Percentiles rank a stretch among this genome's conserved stretches.
Conservation (phyloP, 2,329 filamentous ascomycete genomes). For the Diaporthe destruens region DNA sequence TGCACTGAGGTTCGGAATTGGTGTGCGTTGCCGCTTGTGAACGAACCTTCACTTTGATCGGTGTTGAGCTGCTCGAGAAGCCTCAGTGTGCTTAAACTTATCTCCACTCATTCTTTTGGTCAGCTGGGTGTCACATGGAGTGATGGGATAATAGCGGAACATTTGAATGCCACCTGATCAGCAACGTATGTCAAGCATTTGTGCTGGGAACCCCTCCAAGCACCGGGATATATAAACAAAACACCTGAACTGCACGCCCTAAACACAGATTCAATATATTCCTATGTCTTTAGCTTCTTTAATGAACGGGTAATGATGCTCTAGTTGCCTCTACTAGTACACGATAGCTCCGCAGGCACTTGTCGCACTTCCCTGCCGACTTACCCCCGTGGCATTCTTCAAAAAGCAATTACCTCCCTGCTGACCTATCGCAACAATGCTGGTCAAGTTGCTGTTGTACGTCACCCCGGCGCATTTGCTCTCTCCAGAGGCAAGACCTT, state of each 20-base stretch:
- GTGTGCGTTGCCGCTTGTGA: too few relatives aligned
- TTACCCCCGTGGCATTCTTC: constrained; percentile 2
- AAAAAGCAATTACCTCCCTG: constrained; percentile 23
- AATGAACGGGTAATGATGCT: not conserved
- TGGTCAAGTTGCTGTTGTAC: constrained; percentile 22
- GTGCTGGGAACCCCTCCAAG: not conserved
- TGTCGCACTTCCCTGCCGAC: constrained; percentile 16
- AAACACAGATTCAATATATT: not conserved
- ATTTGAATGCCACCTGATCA: too few relatives aligned
- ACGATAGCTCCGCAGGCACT: constrained; percentile 18
- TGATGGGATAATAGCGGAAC: too few relatives aligned
- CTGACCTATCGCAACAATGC: constrained; percentile 13
- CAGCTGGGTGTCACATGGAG: too few relatives aligned
- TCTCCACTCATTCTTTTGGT: too few relatives aligned
- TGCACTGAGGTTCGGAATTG: too few relatives aligned
- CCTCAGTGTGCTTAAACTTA: too few relatives aligned
- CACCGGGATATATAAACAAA: not conserved
- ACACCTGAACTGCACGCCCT: not conserved
- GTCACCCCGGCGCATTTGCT: constrained; percentile 12
- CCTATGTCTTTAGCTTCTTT: not conserved
- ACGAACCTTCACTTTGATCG: too few relatives aligned
- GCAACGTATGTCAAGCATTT: too few relatives aligned
- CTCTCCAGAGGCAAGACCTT: not conserved
- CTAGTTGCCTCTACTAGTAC: not conserved
- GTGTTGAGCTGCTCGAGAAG: too few relatives aligned